Conservation (phyloP, 1,284 basidiomycete species). For the Rhodotorula sp. region DNA sequence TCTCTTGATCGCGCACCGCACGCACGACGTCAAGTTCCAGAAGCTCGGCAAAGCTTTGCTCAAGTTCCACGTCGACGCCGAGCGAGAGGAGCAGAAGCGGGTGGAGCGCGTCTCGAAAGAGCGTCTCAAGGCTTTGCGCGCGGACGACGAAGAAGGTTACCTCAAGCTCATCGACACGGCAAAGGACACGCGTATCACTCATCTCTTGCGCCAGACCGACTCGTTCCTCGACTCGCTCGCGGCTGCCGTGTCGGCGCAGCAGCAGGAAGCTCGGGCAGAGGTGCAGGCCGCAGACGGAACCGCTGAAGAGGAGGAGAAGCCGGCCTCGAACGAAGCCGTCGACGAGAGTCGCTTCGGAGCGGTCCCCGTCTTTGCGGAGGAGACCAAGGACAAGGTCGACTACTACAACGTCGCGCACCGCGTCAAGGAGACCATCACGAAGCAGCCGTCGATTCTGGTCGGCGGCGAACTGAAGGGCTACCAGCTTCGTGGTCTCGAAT, state of each 20-base stretch:
- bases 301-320: slow-evolving; percentile 48
- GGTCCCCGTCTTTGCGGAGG: slow-evolving; percentile 53
- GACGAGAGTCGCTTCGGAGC: slow-evolving; percentile 48
- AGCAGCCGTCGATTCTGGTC: slow-evolving; percentile 78
- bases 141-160: slow-evolving; percentile 98
- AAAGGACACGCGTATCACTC: slow-evolving; percentile 98
- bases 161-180: slow-evolving; percentile 99
- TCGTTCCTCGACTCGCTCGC: slow-evolving; percentile 91
- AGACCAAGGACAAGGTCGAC: slow-evolving; percentile 77
- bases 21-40: slow-evolving; percentile 50
- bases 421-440: slow-evolving; percentile 82
- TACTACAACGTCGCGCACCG: slow-evolving; percentile 96
- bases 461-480: slow-evolving; percentile 70
- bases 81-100: slow-evolving; percentile 58
- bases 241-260: slow-evolving; percentile 90
- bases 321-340: slow-evolving; percentile 24
- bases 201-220: slow-evolving; percentile 92
- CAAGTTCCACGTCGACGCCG: slow-evolving; percentile 53
- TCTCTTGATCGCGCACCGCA: slow-evolving; percentile 63
- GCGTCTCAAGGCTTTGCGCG: slow-evolving; percentile 77
- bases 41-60: slow-evolving; percentile 54
- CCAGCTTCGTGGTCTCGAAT: slow-evolving; percentile 91
- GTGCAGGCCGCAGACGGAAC: slow-evolving; percentile 51
- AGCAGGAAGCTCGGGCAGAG: slow-evolving; percentile 64
- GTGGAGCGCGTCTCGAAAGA: slow-evolving; percentile 96